These are phyloP conservation scores for Fusarium drepaniforme DNA, from an alignment of 2,329 filamentous ascomycete species.

Conservation along the genomic window DNA sequence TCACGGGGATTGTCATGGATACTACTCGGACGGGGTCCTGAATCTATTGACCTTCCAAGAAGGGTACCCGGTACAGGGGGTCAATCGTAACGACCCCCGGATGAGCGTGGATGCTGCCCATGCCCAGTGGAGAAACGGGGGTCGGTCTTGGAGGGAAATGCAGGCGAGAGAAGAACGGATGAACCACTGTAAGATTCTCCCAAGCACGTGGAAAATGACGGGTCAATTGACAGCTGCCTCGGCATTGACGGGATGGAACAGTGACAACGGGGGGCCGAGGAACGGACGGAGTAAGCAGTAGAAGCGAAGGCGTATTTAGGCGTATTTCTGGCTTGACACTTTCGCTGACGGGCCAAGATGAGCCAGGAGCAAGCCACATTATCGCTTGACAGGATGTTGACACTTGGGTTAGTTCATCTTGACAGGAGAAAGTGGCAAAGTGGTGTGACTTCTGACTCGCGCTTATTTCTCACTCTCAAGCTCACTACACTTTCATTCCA, in stretches of 20 bases:
- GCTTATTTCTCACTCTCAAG: not conserved
- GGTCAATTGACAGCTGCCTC: not conserved
- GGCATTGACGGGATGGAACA: constrained; percentile 9
- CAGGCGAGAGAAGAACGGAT: not conserved
- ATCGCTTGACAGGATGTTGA: not conserved
- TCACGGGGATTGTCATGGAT: not conserved
- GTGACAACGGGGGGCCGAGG: not conserved
- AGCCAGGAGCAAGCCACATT: constrained; percentile 8
- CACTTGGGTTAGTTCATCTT: not conserved
- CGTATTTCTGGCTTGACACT: not conserved
- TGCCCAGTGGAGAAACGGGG: not conserved
- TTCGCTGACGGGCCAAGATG: not conserved
- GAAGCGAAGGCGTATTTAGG: not conserved
- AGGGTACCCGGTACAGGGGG: not conserved
- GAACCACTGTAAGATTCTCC: not conserved
- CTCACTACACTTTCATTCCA: not conserved
- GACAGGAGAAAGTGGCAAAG: not conserved
- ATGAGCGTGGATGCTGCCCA: not conserved
- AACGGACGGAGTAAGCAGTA: not conserved
- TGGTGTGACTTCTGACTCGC: not conserved
- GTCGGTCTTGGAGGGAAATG: not conserved
- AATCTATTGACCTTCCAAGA: not conserved
- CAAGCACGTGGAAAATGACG: not conserved
- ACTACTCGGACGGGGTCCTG: not conserved
- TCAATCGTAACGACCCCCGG: not conserved